These are phyloP conservation scores for Magnusiomyces tetraspermus DNA, from an alignment of 1,139 yeast genomes.

Conservation along the genomic window DNA sequence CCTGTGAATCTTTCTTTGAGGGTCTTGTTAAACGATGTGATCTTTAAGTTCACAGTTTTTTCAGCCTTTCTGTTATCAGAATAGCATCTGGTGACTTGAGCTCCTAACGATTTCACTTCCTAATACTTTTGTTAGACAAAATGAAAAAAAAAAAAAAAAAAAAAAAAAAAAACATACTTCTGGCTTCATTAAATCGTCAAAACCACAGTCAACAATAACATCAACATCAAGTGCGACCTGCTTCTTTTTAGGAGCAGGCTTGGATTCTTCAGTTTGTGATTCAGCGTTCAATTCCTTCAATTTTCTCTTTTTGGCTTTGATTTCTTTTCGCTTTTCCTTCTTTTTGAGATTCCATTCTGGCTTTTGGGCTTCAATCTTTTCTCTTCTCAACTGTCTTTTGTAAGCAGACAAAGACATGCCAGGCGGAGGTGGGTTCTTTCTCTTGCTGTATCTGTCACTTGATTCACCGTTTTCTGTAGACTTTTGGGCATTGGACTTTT, in stretches of 20 bases:
- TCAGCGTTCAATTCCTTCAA: conserved; percentile 24
- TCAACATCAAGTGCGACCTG: conserved; percentile 23
- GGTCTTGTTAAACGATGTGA: conserved; percentile 59
- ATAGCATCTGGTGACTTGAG: conserved; percentile 75
- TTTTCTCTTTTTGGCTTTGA: conserved; percentile 26
- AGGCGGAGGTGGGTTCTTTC: conserved; percentile 15
- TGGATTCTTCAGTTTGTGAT: conserved; percentile 1
- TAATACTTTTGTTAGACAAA: too few species aligned
- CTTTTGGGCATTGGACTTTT: too few species aligned
- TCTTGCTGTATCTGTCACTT: conserved; percentile 1
- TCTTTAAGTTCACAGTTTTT: conserved; percentile 48
- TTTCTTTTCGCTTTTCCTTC: conserved; percentile 40
- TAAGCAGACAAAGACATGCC: conserved; percentile 82
- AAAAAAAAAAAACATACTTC: conserved; percentile 16
- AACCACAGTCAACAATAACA: conserved; percentile 75
- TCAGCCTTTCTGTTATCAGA: conserved; percentile 61
- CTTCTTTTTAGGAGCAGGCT: conserved; percentile 7
- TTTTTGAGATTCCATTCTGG: conserved; percentile 45
- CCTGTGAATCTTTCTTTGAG: conserved; percentile 61
- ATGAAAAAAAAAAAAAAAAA: too few species aligned
- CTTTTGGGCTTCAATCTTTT: conserved; percentile 56
- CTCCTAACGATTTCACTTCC: conserved; percentile 67
- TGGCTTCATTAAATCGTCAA: conserved; percentile 82
- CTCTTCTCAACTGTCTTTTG: conserved; percentile 56
- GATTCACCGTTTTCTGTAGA: too few species aligned